Evolutionary conservation across 2,329 filamentous ascomycete species (phyloP).

Genomic region (Aspergillus puulaauensis): DNA sequence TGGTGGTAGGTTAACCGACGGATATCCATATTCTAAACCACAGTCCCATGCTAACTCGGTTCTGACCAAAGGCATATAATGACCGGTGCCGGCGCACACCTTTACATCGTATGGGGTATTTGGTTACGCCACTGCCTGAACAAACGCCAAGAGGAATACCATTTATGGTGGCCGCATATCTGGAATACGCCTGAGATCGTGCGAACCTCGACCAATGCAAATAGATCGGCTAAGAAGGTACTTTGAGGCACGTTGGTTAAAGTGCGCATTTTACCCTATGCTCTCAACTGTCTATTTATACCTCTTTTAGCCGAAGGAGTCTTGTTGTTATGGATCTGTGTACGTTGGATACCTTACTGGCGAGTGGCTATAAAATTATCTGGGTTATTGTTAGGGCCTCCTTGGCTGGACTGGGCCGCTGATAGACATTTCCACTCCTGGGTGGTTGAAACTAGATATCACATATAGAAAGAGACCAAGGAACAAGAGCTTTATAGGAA

Average conservation of each 20-base stretch:
- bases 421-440: conserved; percentile 14
- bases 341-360: conserved; percentile 5
- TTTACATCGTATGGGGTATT: conserved; percentile 80
- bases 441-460: conserved; percentile 2
- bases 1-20: conserved; percentile 58
- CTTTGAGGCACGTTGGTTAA: conserved; percentile 15
- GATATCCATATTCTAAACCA: not conserved
- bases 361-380: not conserved
- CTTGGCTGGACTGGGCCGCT: conserved; percentile 3
- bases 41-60: conserved; percentile 12
- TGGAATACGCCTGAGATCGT: conserved; percentile 59
- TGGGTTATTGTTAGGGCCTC: not conserved
- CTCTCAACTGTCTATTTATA: not conserved
- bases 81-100: conserved; percentile 80
- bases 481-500: not conserved
- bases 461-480: conserved; percentile 6
- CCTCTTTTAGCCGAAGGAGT: not conserved
- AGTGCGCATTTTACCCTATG: not conserved
- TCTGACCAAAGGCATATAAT: conserved; percentile 64
- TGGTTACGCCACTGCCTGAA: conserved; percentile 78
- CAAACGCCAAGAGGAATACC: conserved; percentile 68
- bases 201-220: conserved; percentile 23
- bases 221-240: conserved; percentile 32
- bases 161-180: conserved; percentile 66
- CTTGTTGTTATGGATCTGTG: conserved; percentile 2